These are phyloP conservation scores for Naganishia sp. DNA, from an alignment of 1,284 basidiomycete genomes.

Conservation along the genomic window DNA sequence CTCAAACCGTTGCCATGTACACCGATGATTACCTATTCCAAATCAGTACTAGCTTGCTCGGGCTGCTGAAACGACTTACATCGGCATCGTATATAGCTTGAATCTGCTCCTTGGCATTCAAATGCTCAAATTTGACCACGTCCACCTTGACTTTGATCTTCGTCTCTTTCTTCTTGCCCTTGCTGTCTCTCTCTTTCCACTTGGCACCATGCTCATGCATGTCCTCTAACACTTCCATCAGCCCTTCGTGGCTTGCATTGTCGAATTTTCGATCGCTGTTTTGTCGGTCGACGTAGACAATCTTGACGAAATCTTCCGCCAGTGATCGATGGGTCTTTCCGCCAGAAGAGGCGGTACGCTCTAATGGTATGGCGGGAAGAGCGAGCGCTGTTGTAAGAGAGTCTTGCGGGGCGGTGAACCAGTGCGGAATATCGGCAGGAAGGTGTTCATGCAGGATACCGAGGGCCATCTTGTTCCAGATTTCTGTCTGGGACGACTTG, in stretches of 20 bases:
- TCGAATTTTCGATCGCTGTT: conserved; percentile 34
- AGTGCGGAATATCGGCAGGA: conserved; percentile 32
- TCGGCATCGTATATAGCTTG: conserved; percentile 29
- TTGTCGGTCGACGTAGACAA: conserved; percentile 44
- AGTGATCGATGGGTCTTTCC: conserved; percentile 18
- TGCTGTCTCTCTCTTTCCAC: conserved; percentile 3
- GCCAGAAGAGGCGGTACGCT: conserved; percentile 12
- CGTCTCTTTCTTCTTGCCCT: conserved; percentile 8
- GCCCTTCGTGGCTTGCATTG: conserved; percentile 28
- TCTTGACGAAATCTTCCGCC: conserved; percentile 30
- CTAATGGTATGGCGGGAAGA: conserved; percentile 2
- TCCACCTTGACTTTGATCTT: conserved; percentile 29
- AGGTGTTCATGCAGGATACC: conserved; percentile 36
- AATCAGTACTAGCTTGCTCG: neutral
- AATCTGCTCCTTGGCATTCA: conserved; percentile 29
- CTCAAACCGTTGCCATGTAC: conserved; percentile 32
- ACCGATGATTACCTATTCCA: conserved; percentile 25
- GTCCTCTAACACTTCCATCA: conserved; percentile 19
- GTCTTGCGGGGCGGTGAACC: conserved; percentile 36
- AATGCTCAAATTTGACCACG: conserved; percentile 25
- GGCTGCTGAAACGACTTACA: conserved; percentile 6
- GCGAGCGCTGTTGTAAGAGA: conserved; percentile 11
- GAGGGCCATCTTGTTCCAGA: conserved; percentile 44
- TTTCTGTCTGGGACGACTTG: conserved; percentile 34
- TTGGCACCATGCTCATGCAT: conserved; percentile 11